These are phyloP conservation scores for Sphaerostilbella broomeana DNA, from an alignment of 2,329 filamentous ascomycete genomes.

Conservation along the genomic window DNA sequence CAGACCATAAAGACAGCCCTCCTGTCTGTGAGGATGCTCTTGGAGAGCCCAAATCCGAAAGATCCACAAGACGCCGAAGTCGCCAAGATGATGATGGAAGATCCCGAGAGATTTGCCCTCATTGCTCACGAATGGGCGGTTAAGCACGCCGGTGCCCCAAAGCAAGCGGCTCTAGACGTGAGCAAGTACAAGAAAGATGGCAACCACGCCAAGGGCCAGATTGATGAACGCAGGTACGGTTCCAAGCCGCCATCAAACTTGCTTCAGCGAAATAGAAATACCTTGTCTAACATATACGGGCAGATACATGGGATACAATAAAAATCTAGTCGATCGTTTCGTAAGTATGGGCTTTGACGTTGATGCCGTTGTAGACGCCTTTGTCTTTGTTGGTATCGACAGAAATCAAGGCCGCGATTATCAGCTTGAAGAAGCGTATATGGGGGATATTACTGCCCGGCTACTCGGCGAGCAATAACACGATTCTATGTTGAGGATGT, in stretches of 20 bases:
- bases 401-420: slow-evolving; percentile 72
- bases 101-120: slow-evolving; percentile 70
- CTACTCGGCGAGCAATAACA: slow-evolving; percentile 72
- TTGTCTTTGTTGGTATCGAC: slow-evolving; percentile 75
- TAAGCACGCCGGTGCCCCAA: slow-evolving; percentile 69
- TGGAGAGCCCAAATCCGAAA: slow-evolving; percentile 89
- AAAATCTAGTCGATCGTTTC: slow-evolving; percentile 75
- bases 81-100: slow-evolving; percentile 76
- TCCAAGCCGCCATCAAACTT: background rate
- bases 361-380: slow-evolving; percentile 77
- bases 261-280: background rate
- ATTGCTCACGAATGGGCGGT: slow-evolving; percentile 90
- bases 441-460: slow-evolving; percentile 81
- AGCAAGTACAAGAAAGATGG: slow-evolving; percentile 44
- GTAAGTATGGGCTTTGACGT: slow-evolving; percentile 87
- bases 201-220: slow-evolving; percentile 30
- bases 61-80: slow-evolving; percentile 97
- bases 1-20: slow-evolving; percentile 94
- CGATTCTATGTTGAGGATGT: no score
- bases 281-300: slow-evolving; percentile 6
- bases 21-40: slow-evolving; percentile 84
- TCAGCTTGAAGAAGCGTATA: slow-evolving; percentile 80
- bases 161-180: slow-evolving; percentile 28
- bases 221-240: slow-evolving; percentile 25
- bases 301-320: slow-evolving; percentile 85